Evolutionary conservation across 75 land plant species (phyloP).

Genomic region (Picea glauca): DNA sequence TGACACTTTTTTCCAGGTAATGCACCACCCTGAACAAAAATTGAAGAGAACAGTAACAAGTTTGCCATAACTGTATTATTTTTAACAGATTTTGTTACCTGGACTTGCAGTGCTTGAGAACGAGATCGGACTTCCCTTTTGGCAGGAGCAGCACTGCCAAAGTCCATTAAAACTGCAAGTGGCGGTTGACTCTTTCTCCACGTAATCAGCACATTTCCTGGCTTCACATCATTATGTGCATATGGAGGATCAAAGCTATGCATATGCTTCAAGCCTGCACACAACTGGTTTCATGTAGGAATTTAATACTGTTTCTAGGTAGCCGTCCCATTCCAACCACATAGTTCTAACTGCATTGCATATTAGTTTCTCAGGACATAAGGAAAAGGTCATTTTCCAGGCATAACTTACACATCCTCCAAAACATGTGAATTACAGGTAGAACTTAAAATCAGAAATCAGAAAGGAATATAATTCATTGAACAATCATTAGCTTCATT

Average conservation of each 20-base stretch:
- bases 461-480: slow-evolving; percentile 2
- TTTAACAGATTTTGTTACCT: slow-evolving; percentile 28
- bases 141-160: slow-evolving; percentile 93
- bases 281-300: slow-evolving; percentile 53
- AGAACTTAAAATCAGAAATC: too few relatives aligned
- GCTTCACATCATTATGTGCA: slow-evolving; percentile 99
- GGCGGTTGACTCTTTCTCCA: slow-evolving; percentile 68
- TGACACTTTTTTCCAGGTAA: neutral
- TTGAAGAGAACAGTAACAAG: neutral
- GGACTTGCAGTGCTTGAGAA: slow-evolving; percentile 77
- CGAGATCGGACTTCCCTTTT: slow-evolving; percentile 74
- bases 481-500: neutral
- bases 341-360: neutral
- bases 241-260: slow-evolving; percentile 89
- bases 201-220: slow-evolving; percentile 84
- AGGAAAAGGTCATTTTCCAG: neutral
- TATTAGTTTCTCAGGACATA: neutral
- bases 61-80: too few relatives aligned
- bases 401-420: neutral
- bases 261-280: slow-evolving; percentile 97
- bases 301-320: neutral
- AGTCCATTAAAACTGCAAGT: slow-evolving; percentile 90
- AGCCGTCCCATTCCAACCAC: neutral
- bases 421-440: neutral
- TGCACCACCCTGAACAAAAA: neutral